Evolutionary conservation across 1,284 basidiomycete genomes (phyloP), one percentile per base, ranked within the genome.

Genomic region (Ustilago cynodontis): DNA sequence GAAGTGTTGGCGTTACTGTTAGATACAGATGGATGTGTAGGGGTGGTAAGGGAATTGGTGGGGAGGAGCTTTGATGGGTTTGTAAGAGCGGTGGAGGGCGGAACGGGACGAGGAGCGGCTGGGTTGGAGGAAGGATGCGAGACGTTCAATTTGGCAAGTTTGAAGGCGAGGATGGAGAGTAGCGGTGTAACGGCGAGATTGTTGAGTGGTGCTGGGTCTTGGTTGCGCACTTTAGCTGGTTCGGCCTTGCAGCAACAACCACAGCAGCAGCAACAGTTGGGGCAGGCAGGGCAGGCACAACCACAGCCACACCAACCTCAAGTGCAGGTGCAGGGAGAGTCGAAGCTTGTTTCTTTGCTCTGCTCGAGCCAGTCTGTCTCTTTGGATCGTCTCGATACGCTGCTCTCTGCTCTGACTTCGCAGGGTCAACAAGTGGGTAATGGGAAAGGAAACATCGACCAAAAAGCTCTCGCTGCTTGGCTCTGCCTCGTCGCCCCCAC

Each of bases 1-100:
- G 75, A 73, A 9, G 71, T 77, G 29, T 2, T 77, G 24, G 47
- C 62, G 29, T 33, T 77, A 59, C 28, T 77, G 57, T 31, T 77
- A 28, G 75, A 65, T 52, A 60, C 66, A 1, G 71, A 77, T 24
- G 52, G 45, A 16, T 77, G 75, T 45, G 66, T 66, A 0, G 22
- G n/a, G 7, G 51, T 47, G 26, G 75, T 77, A 16, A 31, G 67
- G 35, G 51, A 73, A 20, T 10, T 72, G 29, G 54, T 71, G 1
- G 70, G 63, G 1, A 13, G 6, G 26, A 35, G 29, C 9, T 77
- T 71, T 49, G 53, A 62, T 10, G 29, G 2, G 9, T 77, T 77
- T 43, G 59, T 72, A 0, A 18, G 16, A 2, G 52, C 49, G 7
- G 33, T 65, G n/a, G 57, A 64, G 28, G 51, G 6, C 11, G 31